Percentiles rank a stretch among this genome's conserved stretches.
Evolutionary conservation across 352 stramenopile species (phyloP).

Genomic region (Globisporangium orthogonon): DNA sequence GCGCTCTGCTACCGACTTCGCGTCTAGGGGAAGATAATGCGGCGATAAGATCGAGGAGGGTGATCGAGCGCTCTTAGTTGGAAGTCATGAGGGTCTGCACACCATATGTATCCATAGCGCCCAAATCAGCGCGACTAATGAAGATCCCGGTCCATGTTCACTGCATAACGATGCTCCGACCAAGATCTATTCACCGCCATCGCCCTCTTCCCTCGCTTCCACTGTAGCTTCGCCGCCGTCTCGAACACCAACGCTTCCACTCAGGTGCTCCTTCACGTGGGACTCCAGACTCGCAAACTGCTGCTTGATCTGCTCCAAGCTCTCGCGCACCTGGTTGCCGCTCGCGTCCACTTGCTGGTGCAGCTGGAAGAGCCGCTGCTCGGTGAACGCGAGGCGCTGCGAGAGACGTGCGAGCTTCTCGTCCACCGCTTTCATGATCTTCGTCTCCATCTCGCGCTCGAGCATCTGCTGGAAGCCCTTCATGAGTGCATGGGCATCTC

Average conservation of each 20-base stretch:
- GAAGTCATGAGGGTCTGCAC: too few species aligned
- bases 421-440: constrained; percentile 53
- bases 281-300: constrained; percentile 32
- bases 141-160: too few species aligned
- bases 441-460: constrained; percentile 58
- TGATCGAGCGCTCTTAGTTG: too few species aligned
- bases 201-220: not conserved
- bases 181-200: too few species aligned
- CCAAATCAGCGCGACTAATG: too few species aligned
- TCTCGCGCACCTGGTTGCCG: constrained; percentile 25
- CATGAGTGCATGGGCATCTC: constrained; percentile 38
- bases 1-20: too few species aligned
- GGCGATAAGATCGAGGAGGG: too few species aligned
- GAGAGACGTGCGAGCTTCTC: constrained; percentile 47
- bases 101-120: too few species aligned
- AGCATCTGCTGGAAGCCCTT: constrained; percentile 52
- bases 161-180: too few species aligned
- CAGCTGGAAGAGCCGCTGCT: constrained; percentile 57
- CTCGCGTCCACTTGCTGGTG: constrained; percentile 47
- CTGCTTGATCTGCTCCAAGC: constrained; percentile 35
- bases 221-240: not conserved
- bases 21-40: too few species aligned
- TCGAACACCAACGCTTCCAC: constrained; percentile 3
- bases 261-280: constrained; percentile 24
- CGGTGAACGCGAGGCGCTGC: constrained; percentile 51